phyloP scores from a whole-genome alignment of 2,329 filamentous ascomycete genomes.

The Pseudogymnoascus sp. region DNA sequence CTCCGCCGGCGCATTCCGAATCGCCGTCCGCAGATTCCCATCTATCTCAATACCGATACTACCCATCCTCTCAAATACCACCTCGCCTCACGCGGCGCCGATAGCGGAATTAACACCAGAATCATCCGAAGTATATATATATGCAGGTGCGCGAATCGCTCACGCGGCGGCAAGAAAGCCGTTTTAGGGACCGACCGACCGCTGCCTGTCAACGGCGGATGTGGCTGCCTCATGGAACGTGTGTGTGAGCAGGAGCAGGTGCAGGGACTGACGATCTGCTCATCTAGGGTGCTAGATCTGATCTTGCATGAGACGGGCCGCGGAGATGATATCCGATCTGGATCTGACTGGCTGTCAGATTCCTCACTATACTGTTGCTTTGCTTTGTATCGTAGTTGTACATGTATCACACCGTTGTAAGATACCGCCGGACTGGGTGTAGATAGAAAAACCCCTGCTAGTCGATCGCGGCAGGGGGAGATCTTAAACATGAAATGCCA shows the following conservation, averaged over 20 bases:
- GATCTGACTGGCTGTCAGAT: background rate
- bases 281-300: background rate
- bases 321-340: background rate
- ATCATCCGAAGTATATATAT: slow-evolving; percentile 20
- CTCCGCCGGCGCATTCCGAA: background rate
- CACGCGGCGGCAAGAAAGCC: background rate
- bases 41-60: background rate
- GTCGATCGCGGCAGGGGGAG: background rate
- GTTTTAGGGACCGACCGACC: background rate
- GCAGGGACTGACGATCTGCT: background rate
- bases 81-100: background rate
- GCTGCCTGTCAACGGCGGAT: background rate
- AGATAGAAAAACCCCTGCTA: background rate
- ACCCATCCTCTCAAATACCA: background rate
- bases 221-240: background rate
- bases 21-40: background rate
- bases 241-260: background rate
- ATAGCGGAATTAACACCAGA: slow-evolving; percentile 9
- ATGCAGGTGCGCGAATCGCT: background rate
- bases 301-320: background rate
- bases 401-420: background rate
- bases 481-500: background rate
- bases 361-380: background rate
- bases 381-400: background rate
- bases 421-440: background rate